phyloP scores from a whole-genome alignment of 768 basidiomycete genomes.

The Cytidiella melzeri region DNA sequence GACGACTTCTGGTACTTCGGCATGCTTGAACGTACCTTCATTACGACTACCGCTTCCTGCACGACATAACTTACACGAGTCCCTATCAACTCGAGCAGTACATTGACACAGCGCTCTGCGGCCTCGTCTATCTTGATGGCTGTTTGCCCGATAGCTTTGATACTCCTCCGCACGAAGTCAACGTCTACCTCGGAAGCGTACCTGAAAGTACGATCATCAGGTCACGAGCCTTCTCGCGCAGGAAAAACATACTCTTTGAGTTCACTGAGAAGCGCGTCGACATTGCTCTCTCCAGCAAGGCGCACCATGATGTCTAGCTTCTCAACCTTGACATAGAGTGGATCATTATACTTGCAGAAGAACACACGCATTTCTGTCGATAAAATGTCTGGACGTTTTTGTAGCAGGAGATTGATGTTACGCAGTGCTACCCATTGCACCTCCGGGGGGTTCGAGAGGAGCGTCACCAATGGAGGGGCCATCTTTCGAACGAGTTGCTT shows the following conservation, averaged over 20 bases:
- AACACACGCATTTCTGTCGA: conserved; percentile 98
- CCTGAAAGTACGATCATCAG: conserved; percentile 42
- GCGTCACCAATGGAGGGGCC: conserved; percentile 93
- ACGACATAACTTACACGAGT: conserved; percentile 96
- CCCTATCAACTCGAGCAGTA: conserved; percentile 85
- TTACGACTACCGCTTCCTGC: conserved; percentile 96
- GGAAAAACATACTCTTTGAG: conserved; percentile 74
- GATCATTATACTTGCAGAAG: conserved; percentile 99
- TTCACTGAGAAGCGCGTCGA: conserved; percentile 92
- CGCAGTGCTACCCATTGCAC: conserved; percentile 98
- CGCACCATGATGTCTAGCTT: conserved; percentile 99
- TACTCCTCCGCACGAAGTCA: conserved; percentile 92
- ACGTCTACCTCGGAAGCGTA: conserved; percentile 98
- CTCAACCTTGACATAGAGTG: conserved; percentile 97
- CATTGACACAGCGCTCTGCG: conserved; percentile 92
- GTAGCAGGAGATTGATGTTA: conserved; percentile 93
- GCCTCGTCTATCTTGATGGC: conserved; percentile 93
- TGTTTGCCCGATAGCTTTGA: conserved; percentile 93
- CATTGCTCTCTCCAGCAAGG: conserved; percentile 84
- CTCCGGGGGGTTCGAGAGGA: conserved; percentile 94
- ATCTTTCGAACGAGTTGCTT: conserved; percentile 90
- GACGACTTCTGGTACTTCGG: too few species aligned
- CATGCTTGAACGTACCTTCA: conserved; percentile 63
- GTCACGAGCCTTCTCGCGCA: too few species aligned
- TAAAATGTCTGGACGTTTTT: conserved; percentile 86